Conservation (phyloP, 371 early-diverging fungal species). For the Mucor piriformis region DNA sequence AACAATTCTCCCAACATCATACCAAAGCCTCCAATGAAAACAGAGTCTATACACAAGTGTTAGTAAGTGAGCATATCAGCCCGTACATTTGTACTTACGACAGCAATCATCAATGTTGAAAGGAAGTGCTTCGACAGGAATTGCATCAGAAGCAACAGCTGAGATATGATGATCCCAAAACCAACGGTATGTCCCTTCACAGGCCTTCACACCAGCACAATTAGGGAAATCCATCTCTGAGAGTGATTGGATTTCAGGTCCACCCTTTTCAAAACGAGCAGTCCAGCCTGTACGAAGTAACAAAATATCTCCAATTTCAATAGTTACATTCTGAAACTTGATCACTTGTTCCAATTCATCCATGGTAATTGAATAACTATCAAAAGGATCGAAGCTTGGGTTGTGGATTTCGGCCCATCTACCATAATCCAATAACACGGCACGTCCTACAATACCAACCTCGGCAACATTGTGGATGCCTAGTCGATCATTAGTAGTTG, state of each 20-base stretch:
- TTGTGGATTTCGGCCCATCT: conserved; percentile 40
- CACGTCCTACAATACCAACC: conserved; percentile 48
- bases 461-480: conserved; percentile 51
- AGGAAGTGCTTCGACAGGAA: conserved; percentile 46
- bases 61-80: too few relatives aligned
- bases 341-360: conserved; percentile 42
- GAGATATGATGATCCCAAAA: conserved; percentile 51
- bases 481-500: conserved; percentile 26
- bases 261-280: conserved; percentile 20
- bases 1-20: conserved; percentile 51
- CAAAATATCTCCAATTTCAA: conserved; percentile 44
- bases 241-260: conserved; percentile 3
- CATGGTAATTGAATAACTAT: conserved; percentile 34
- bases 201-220: conserved; percentile 40
- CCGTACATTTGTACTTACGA: conserved; percentile 22
- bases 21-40: conserved; percentile 44
- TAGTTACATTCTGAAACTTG: conserved; percentile 32
- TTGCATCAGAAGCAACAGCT: conserved; percentile 41
- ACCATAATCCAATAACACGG: conserved; percentile 47
- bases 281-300: conserved; percentile 49
- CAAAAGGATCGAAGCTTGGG: conserved; percentile 35
- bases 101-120: conserved; percentile 14
- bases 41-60: conserved; percentile 23
- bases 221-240: conserved; percentile 17
- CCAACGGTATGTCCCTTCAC: conserved; percentile 45